Evolutionary conservation across 805 yeast species (phyloP), one percentile per base, ranked within the genome.

Genomic region (Metschnikowia cerradonensis): DNA sequence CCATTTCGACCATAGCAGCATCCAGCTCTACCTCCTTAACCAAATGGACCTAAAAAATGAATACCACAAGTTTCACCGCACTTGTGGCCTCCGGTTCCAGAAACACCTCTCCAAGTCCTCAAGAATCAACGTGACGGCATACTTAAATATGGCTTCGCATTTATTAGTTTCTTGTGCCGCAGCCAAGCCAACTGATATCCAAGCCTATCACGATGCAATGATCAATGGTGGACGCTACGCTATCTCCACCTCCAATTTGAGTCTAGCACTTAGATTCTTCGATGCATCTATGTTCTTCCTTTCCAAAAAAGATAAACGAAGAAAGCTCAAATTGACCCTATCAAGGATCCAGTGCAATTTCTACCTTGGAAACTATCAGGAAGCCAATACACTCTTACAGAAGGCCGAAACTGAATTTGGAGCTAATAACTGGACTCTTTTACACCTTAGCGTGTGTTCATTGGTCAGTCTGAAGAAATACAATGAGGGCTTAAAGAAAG

Each of bases 151-250:
- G 64, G 77, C 79, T 1, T 63, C 64, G 15, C 79, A 77, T 52
- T 63, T 77, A 34, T 53, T 64, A 17, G 58, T 60, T 20, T 73
- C 80, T 1, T 61, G 66, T 8, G 62, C 65, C 11, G 73, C 66
- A 2, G 67, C 66, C 4, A 52, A 56, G 36, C 52, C 50, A 1
- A 71, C 68, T 4, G 82, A 79, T 36, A 48, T 51, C 19, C 62
- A 62, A 5, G 64, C 62, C 0, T 79, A 74, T 48, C 52, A 70
- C 14, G 70, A 68, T 2, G 72, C 76, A 5, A 58, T 78, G 38
- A 63, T 71, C 3, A 64, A 66, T 19, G 80, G 82, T 0, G 81
- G 81, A 1, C 65, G 67, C 46, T 65, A 65, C 50, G 78, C 81
- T 0, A 71, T 73, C 42, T 70, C 72, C 10, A 69, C 74, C 10